Percentiles rank a stretch among this genome's conserved stretches.
phyloP scores from a whole-genome alignment of 2,329 filamentous ascomycete species.

The Epichloe baconii region DNA sequence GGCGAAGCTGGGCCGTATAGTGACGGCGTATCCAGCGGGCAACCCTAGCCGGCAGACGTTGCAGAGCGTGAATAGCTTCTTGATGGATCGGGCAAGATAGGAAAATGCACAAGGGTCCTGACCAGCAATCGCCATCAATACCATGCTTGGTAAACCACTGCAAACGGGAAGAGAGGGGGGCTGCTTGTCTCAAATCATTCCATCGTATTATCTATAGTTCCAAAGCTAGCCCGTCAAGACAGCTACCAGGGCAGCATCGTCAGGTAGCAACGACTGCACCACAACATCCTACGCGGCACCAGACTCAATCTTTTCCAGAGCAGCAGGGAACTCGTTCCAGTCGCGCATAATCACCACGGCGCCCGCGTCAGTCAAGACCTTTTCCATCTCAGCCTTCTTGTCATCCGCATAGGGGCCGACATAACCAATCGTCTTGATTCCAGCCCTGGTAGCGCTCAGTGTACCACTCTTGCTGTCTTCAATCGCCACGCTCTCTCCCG shows the following conservation, averaged over 20 bases:
- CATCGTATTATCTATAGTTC: not conserved
- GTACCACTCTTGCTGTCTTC: constrained; percentile 85
- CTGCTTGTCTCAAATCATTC: too few relatives aligned
- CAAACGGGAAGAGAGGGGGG: too few relatives aligned
- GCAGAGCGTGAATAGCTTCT: constrained; percentile 81
- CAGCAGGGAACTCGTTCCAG: constrained; percentile 42
- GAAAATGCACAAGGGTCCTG: not conserved
- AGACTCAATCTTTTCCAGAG: constrained; percentile 33
- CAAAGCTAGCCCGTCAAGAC: not conserved
- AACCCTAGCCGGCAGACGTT: constrained; percentile 78
- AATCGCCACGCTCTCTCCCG: constrained; percentile 63
- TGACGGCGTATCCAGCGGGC: constrained; percentile 61
- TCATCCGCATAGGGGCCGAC: constrained; percentile 60
- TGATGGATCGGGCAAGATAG: constrained; percentile 48
- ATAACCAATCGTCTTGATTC: constrained; percentile 73
- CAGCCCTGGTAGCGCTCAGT: constrained; percentile 57
- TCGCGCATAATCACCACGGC: constrained; percentile 48
- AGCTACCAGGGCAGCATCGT: not conserved
- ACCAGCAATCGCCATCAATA: not conserved
- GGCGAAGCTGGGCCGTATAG: constrained; percentile 67
- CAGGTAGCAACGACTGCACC: not conserved
- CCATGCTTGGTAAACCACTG: too few relatives aligned
- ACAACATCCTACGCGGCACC: constrained; percentile 9
- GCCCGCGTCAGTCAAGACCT: constrained; percentile 46
- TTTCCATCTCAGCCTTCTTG: constrained; percentile 52